These are phyloP conservation scores for Cytospora leucostoma DNA, from an alignment of 2,329 filamentous ascomycete genomes.

Conservation along the genomic window DNA sequence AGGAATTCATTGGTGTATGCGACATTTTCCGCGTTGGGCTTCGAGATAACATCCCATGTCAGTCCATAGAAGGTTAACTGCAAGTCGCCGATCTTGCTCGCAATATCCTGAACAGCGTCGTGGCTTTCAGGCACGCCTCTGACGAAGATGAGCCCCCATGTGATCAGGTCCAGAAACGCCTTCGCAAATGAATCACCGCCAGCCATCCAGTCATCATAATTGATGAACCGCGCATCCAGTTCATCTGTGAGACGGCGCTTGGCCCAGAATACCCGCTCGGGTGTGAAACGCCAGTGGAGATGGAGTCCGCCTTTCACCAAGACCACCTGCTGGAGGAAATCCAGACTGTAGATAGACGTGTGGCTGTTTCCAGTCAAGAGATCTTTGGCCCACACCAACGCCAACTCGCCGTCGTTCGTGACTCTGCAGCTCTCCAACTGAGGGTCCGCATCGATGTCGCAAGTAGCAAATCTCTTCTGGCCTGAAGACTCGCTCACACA, in stretches of 20 bases:
- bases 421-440: conserved; percentile 36
- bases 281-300: conserved; percentile 37
- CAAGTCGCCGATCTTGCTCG: conserved; percentile 71
- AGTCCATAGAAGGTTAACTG: conserved; percentile 88
- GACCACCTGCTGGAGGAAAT: conserved; percentile 31
- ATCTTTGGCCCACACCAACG: conserved; percentile 61
- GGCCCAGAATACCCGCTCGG: conserved; percentile 46
- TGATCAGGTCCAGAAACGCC: conserved; percentile 63
- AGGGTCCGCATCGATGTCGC: conserved; percentile 42
- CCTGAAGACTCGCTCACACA: conserved; percentile 62
- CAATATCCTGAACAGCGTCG: conserved; percentile 66
- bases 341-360: conserved; percentile 40
- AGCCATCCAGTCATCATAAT: conserved; percentile 72
- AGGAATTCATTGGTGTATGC: conserved; percentile 84
- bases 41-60: conserved; percentile 86
- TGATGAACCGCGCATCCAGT: conserved; percentile 54
- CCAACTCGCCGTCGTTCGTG: conserved; percentile 47
- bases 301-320: conserved; percentile 24
- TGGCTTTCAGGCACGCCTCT: conserved; percentile 70
- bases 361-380: conserved; percentile 37
- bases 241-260: conserved; percentile 38
- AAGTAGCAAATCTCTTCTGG: conserved; percentile 55
- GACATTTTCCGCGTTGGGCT: conserved; percentile 84
- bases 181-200: conserved; percentile 57
- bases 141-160: conserved; percentile 75